Conservation (phyloP, 1,139 yeast genomes). For the Pichia sp. region DNA sequence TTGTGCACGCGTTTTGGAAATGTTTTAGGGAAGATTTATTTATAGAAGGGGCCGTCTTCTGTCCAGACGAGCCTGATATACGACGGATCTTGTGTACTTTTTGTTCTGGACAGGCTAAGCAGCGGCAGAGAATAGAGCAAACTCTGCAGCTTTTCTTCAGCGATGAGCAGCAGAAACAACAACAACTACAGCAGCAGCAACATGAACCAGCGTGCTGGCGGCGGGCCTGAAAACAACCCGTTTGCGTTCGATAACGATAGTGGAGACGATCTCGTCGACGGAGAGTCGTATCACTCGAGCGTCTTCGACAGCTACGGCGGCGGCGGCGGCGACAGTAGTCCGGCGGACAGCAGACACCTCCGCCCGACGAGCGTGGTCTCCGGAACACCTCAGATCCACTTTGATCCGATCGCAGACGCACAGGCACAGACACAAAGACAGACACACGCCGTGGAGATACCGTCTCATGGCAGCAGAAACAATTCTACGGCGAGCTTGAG, state of each 20-base stretch:
- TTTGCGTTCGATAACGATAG: slow-evolving; percentile 12
- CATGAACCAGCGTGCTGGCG: neutral
- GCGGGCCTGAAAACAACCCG: slow-evolving; percentile 2
- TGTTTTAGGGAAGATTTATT: neutral
- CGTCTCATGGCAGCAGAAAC: neutral
- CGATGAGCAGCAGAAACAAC: neutral
- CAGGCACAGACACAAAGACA: neutral
- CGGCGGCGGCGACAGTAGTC: neutral
- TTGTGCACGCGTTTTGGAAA: neutral
- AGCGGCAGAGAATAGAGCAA: neutral
- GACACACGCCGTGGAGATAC: neutral
- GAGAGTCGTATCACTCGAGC: neutral
- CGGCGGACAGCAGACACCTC: neutral
- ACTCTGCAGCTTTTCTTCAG: neutral
- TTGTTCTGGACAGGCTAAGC: neutral
- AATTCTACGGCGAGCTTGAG: neutral
- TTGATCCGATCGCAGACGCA: neutral
- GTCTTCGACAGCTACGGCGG: neutral
- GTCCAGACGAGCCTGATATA: neutral
- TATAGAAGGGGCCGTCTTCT: neutral
- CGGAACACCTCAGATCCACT: neutral
- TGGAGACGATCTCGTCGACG: slow-evolving; percentile 5
- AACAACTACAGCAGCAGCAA: neutral
- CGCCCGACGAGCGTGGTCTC: neutral
- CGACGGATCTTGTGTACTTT: neutral